phyloP scores from a whole-genome alignment of 108 stramenopile species.

The Nannochloropsis salina region DNA sequence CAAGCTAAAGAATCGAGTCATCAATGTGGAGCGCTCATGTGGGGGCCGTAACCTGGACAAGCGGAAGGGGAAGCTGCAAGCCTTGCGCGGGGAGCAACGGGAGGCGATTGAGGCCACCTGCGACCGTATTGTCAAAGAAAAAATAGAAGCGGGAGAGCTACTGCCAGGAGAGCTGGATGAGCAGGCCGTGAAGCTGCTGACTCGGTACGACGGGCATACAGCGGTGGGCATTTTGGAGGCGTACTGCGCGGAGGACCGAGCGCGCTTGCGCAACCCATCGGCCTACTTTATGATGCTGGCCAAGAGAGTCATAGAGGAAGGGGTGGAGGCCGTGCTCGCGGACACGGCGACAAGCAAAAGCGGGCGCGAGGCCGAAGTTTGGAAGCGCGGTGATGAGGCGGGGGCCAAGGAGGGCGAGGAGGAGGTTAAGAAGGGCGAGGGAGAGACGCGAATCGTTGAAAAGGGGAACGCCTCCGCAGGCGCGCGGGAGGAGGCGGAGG shows the following conservation, averaged over 20 bases:
- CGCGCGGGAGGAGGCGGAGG: background rate
- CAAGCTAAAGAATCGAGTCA: constrained; percentile 72
- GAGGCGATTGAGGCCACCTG: constrained; percentile 68
- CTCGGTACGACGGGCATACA: constrained; percentile 44
- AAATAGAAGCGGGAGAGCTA: constrained; percentile 65
- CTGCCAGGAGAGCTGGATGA: constrained; percentile 75
- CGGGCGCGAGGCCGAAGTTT: constrained; percentile 1
- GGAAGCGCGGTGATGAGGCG: constrained; percentile 24
- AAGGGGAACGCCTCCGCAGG: background rate
- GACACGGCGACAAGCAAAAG: constrained; percentile 17
- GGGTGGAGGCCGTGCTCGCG: background rate
- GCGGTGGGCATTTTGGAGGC: constrained; percentile 24
- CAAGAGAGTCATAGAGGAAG: constrained; percentile 28
- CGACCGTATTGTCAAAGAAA: constrained; percentile 65
- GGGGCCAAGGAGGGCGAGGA: constrained; percentile 18
- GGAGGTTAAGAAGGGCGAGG: constrained; percentile 24
- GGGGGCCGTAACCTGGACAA: constrained; percentile 58
- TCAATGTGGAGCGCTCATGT: constrained; percentile 75
- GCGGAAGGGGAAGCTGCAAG: constrained; percentile 62
- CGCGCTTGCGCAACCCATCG: constrained; percentile 36
- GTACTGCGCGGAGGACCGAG: constrained; percentile 45
- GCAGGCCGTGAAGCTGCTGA: constrained; percentile 32
- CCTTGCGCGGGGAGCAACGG: constrained; percentile 68
- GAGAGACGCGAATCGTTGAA: background rate
- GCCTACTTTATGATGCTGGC: constrained; percentile 44